A percentile compares a stretch with the other conserved stretches of the same genome.
Evolutionary conservation across 2,329 filamentous ascomycete genomes (phyloP).

Genomic region (Alternaria atra): DNA sequence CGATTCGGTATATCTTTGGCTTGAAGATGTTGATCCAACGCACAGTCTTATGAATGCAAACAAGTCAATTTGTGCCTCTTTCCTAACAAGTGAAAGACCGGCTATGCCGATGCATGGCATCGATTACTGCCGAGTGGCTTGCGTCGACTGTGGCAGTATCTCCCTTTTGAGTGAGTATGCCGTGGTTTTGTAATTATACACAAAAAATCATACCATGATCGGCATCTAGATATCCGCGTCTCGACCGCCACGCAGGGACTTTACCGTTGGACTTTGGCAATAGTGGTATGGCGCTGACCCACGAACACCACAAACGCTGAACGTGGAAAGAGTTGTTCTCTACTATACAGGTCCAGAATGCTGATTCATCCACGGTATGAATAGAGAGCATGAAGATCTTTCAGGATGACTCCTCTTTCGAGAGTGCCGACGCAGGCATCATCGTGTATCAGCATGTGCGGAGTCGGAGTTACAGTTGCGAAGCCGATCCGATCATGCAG

Average conservation of each 20-base stretch:
- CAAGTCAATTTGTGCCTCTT: not conserved
- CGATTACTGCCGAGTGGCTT: constrained; percentile 14
- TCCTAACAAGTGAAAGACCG: not conserved
- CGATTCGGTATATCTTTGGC: not conserved
- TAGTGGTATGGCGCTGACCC: not conserved
- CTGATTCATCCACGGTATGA: constrained; percentile 5
- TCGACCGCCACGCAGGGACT: constrained; percentile 10
- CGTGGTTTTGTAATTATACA: not conserved
- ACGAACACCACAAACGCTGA: not conserved
- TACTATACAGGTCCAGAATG: not conserved
- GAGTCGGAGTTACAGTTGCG: constrained; percentile 4
- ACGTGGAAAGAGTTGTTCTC: not conserved
- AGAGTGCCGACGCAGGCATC: not conserved
- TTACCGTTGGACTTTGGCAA: constrained; percentile 4
- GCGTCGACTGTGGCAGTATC: constrained; percentile 9
- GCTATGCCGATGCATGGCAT: constrained; percentile 11
- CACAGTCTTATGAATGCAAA: not conserved
- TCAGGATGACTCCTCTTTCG: not conserved
- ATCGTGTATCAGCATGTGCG: not conserved
- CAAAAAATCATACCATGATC: constrained; percentile 10
- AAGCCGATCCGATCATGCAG: constrained; percentile 5
- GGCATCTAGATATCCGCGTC: constrained; percentile 5
- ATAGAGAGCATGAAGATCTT: not conserved
- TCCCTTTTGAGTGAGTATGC: constrained; percentile 3
- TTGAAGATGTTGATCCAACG: not conserved